Base-by-base conservation (phyloP, 495 filamentous ascomycete species). In the Aspergillus hancockii region DNA sequence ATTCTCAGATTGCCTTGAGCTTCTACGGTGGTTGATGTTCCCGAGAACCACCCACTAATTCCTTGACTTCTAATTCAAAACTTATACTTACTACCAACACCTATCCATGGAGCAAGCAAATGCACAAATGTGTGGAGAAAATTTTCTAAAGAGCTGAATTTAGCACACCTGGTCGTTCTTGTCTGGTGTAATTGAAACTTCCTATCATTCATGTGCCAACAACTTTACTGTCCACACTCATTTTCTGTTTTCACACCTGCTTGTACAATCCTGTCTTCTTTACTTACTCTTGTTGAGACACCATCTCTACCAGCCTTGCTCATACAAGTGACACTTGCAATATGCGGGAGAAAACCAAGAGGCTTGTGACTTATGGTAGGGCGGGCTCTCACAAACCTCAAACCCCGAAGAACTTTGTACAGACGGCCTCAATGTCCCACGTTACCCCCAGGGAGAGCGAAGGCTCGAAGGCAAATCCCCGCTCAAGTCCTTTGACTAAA, bases 341-440 rank as follows among this genome's bases (percentile, higher is more conserved):
- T 16, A 65, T 65, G 63, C 31, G 53, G 22, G 52, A 40, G 21
- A 51, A 56, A 21, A 54, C 49, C 16, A 65, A 49, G 51, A 55
- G 40, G 38, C 52, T 46, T 25, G 59, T 61, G 52, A 62, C 59
- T 41, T 63, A 61, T 38, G 61, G 61, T 23, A 67, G 63, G 8
- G 10, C 21, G 43, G 12, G 18, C 5, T 47, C 19, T 8, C 4
- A 23, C 23, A 23, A 47, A 23, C 19, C 43, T 12, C 43, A 47
- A 22, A 47, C 19, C 23, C 43, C 8, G 19, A 47, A 47, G 19
- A 23, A 47, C 13, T 10, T n/a, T 22, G 43, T 10, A 22, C 18
- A 47, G 9, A 10, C 7, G 43, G 19, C 13, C 19, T 23, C 43
- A 47, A 23, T 12, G 3, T 8, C 43, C 13, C 18, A 22, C 19